Conservation (phyloP, 805 yeast genomes). For the Myxozyma monticola region DNA sequence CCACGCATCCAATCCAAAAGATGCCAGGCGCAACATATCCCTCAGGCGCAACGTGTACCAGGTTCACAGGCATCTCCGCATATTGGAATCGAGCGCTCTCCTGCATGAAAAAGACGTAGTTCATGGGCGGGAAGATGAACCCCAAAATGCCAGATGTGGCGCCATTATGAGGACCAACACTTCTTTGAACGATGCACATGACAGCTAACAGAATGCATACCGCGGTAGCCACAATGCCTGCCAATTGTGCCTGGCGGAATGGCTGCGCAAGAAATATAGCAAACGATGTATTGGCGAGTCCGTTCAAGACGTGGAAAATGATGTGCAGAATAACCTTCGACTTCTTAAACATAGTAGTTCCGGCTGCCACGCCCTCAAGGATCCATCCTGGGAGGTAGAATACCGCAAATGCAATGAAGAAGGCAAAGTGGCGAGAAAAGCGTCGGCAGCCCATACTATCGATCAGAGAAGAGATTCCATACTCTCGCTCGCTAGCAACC, state of each 20-base stretch:
- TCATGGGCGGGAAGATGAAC: slow-evolving; percentile 40
- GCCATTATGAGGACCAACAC: slow-evolving; percentile 22
- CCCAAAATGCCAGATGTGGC: slow-evolving; percentile 35
- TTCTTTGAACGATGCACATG: slow-evolving; percentile 34
- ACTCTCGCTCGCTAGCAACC: slow-evolving; percentile 39
- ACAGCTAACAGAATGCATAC: slow-evolving; percentile 37
- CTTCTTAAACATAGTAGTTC: slow-evolving; percentile 29
- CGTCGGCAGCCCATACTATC: slow-evolving; percentile 38
- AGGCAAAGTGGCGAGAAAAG: slow-evolving; percentile 34
- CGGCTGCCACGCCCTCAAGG: slow-evolving; percentile 33
- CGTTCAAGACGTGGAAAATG: slow-evolving; percentile 37
- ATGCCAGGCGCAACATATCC: slow-evolving; percentile 27
- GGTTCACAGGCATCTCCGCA: neutral
- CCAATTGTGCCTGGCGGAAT: slow-evolving; percentile 36
- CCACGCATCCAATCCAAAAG: slow-evolving; percentile 19
- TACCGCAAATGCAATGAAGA: slow-evolving; percentile 33
- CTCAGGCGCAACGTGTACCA: slow-evolving; percentile 20
- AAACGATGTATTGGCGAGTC: slow-evolving; percentile 37
- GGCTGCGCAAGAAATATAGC: slow-evolving; percentile 36
- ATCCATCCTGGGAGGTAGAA: slow-evolving; percentile 40
- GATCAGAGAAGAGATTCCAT: slow-evolving; percentile 37
- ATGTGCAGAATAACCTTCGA: slow-evolving; percentile 35
- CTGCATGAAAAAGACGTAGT: slow-evolving; percentile 36
- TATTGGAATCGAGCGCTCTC: slow-evolving; percentile 18
- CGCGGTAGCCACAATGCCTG: slow-evolving; percentile 40